Evolutionary conservation across 2,329 filamentous ascomycete genomes (phyloP).

Genomic region (Neofusicoccum sp.): DNA sequence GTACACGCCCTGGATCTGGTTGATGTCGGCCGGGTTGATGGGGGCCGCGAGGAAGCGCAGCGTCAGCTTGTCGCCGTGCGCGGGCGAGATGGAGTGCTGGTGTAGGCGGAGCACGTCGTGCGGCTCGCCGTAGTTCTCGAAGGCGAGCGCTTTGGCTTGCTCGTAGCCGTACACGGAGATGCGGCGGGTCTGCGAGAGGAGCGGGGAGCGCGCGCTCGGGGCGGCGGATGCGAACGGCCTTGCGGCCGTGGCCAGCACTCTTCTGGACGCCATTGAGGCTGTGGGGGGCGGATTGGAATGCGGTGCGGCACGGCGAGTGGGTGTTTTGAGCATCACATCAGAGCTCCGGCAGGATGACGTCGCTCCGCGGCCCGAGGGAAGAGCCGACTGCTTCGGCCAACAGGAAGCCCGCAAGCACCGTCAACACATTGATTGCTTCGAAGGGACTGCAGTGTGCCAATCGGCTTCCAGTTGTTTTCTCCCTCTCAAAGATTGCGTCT

Average conservation of each 20-base stretch:
- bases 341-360: conserved; percentile 20
- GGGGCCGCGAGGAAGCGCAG: conserved; percentile 87
- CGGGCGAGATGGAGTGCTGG: conserved; percentile 74
- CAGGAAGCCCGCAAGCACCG: conserved; percentile 10
- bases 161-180: conserved; percentile 75
- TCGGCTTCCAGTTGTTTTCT: too few species aligned
- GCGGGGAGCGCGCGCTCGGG: conserved; percentile 12
- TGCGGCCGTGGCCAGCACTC: conserved; percentile 19
- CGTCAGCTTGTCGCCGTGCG: conserved; percentile 70
- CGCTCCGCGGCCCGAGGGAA: conserved; percentile 2
- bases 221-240: conserved; percentile 28
- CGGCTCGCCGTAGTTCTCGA: conserved; percentile 74
- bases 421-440: too few species aligned
- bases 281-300: conserved; percentile 1
- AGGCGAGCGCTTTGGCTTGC: conserved; percentile 80
- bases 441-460: background rate
- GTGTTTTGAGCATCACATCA: conserved; percentile 6
- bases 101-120: conserved; percentile 71
- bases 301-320: background rate
- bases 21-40: conserved; percentile 97
- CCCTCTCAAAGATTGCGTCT: too few species aligned
- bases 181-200: conserved; percentile 38
- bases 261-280: background rate
- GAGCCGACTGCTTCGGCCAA: conserved; percentile 20
- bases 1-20: conserved; percentile 96